phyloP scores from a whole-genome alignment of 768 basidiomycete genomes.

The Xerocomellus amylosporus region DNA sequence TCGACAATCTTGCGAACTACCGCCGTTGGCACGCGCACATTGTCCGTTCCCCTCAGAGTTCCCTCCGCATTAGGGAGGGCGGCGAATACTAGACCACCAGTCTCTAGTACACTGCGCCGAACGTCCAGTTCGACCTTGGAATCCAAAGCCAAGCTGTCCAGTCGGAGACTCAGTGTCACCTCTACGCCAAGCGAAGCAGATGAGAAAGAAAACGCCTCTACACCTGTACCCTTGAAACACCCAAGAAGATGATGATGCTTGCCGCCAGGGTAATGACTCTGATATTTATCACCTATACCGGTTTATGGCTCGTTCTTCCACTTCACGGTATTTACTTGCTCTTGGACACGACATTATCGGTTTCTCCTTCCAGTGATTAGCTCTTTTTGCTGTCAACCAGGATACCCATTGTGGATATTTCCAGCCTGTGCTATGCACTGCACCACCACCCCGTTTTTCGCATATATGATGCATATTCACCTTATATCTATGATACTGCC shows the following conservation, averaged over 20 bases:
- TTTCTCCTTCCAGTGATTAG: constrained; percentile 12
- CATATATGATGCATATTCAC: constrained; percentile 16
- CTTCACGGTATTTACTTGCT: constrained; percentile 9
- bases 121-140: constrained; percentile 33
- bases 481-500: constrained; percentile 17
- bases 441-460: neutral
- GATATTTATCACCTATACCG: constrained; percentile 9
- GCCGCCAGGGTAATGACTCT: neutral
- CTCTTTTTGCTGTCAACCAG: constrained; percentile 6
- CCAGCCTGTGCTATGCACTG: neutral
- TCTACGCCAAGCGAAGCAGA: constrained; percentile 44
- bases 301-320: constrained; percentile 1
- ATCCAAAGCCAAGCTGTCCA: constrained; percentile 34
- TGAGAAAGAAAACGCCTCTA: constrained; percentile 59
- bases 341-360: constrained; percentile 10
- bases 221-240: constrained; percentile 19
- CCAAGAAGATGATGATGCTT: constrained; percentile 15
- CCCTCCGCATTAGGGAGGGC: constrained; percentile 33
- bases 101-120: constrained; percentile 22
- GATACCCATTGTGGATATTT: constrained; percentile 6
- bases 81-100: constrained; percentile 15
- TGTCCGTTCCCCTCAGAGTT: constrained; percentile 32
- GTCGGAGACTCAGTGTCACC: constrained; percentile 34
- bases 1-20: constrained; percentile 34
- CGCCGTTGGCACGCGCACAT: constrained; percentile 30